These are phyloP conservation scores for Claviceps capensis DNA, from an alignment of 2,329 filamentous ascomycete genomes.

Conservation along the genomic window DNA sequence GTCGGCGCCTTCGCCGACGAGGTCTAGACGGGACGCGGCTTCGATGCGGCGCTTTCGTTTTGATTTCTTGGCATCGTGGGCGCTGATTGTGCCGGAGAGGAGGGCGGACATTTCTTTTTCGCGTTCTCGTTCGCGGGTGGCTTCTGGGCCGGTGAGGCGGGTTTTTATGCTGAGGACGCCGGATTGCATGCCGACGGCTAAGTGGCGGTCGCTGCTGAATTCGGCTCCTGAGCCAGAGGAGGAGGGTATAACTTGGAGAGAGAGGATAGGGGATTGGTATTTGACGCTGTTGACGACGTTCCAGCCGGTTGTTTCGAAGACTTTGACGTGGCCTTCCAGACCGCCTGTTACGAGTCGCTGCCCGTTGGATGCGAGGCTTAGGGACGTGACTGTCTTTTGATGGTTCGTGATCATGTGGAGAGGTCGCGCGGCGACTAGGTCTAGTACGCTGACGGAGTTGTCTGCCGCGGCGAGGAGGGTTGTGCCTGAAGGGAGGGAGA, in stretches of 20 bases:
- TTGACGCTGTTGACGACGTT: constrained; percentile 92
- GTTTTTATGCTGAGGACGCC: constrained; percentile 86
- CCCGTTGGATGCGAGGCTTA: constrained; percentile 69
- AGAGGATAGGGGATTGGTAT: constrained; percentile 82
- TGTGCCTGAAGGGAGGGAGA: constrained; percentile 76
- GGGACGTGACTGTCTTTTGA: constrained; percentile 90
- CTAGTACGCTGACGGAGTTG: constrained; percentile 78
- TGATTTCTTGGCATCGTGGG: constrained; percentile 58
- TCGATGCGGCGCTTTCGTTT: constrained; percentile 49
- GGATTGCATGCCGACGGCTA: constrained; percentile 89
- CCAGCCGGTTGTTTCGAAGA: constrained; percentile 90
- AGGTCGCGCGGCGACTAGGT: constrained; percentile 81
- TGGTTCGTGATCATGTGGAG: constrained; percentile 82
- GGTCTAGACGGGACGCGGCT: constrained; percentile 50
- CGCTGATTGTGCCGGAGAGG: constrained; percentile 61
- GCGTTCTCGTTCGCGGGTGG: constrained; percentile 59
- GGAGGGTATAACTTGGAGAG: constrained; percentile 55
- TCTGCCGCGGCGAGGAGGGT: constrained; percentile 75
- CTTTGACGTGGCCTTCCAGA: constrained; percentile 90
- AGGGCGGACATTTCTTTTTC: constrained; percentile 78
- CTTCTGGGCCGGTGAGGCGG: constrained; percentile 71
- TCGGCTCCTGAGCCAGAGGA: constrained; percentile 20
- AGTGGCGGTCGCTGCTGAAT: constrained; percentile 77
- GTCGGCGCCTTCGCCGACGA: constrained; percentile 71
- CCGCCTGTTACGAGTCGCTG: constrained; percentile 74